Percentiles rank a stretch among this genome's conserved stretches.
phyloP scores from a whole-genome alignment of 2,329 filamentous ascomycete genomes.

The Shiraia bambusicola region DNA sequence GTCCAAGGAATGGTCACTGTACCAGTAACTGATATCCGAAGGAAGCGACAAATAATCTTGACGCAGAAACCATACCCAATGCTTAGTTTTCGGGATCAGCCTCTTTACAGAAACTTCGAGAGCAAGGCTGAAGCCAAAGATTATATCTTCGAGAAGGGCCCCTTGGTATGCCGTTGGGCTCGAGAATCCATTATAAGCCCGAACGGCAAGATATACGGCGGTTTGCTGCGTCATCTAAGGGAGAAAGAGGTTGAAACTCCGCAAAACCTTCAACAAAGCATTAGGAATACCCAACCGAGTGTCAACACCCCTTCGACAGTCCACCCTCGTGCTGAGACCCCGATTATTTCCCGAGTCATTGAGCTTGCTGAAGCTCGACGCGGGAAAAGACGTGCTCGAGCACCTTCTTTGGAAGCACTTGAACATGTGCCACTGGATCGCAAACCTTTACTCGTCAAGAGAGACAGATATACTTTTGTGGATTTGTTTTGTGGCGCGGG shows the following conservation, averaged over 20 bases:
- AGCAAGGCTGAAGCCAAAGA: slow-evolving; percentile 1
- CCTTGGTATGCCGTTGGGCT: slow-evolving; percentile 2
- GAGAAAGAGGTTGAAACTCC: slow-evolving; percentile 1
- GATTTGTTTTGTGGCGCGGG: slow-evolving; percentile 28
- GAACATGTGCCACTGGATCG: neutral
- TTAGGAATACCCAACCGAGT: neutral
- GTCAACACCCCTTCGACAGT: neutral
- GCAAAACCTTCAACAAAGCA: neutral
- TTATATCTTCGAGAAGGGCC: slow-evolving; percentile 4
- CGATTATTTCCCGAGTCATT: too few relatives aligned
- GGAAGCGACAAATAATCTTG: neutral
- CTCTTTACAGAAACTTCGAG: neutral
- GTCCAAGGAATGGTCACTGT: slow-evolving; percentile 6
- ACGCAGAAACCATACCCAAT: slow-evolving; percentile 6
- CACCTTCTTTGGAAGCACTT: slow-evolving; percentile 1
- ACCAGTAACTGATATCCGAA: neutral
- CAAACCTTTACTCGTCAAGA: neutral
- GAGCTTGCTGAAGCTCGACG: too few relatives aligned
- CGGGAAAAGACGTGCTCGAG: neutral
- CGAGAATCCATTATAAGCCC: neutral
- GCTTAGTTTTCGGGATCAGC: neutral
- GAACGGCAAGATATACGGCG: slow-evolving; percentile 4
- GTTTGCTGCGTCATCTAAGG: slow-evolving; percentile 6
- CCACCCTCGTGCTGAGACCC: neutral
- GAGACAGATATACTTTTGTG: slow-evolving; percentile 8